Conservation (phyloP, 257 asterid species). For the Coffea eugenioides region DNA sequence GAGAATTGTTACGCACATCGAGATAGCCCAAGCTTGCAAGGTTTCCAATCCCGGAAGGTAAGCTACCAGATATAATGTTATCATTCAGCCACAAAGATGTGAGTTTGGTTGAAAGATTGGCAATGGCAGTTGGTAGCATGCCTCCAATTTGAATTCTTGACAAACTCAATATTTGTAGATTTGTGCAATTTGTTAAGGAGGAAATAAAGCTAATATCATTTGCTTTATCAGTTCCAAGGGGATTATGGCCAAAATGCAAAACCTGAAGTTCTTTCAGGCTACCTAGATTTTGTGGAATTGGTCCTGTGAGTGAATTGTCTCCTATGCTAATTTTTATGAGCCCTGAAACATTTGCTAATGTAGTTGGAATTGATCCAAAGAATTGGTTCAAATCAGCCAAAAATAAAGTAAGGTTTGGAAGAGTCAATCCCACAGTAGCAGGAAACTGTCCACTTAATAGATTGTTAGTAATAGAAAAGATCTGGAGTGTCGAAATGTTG, state of each 20-base stretch:
- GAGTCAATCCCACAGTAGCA: constrained; percentile 6
- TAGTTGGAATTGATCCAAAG: constrained; percentile 19
- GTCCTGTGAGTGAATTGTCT: constrained; percentile 23
- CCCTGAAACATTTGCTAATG: constrained; percentile 23
- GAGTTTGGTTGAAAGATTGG: constrained; percentile 35
- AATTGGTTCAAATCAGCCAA: constrained; percentile 17
- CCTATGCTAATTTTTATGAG: constrained; percentile 11
- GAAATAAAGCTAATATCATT: constrained; percentile 31
- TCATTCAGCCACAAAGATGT: constrained; percentile 17
- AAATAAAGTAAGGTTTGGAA: constrained; percentile 7
- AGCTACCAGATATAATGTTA: constrained; percentile 30
- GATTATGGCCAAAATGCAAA: constrained; percentile 24
- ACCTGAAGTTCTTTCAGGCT: constrained; percentile 18
- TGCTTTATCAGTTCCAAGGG: constrained; percentile 23
- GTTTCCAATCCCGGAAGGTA: constrained; percentile 29
- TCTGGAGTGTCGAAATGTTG: constrained; percentile 16
- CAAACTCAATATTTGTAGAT: constrained; percentile 21
- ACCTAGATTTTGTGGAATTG: constrained; percentile 20
- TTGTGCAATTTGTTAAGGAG: constrained; percentile 34
- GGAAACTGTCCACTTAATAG: constrained; percentile 13
- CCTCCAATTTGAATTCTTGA: constrained; percentile 25
- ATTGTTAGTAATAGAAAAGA: constrained; percentile 16
- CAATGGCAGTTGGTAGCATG: constrained; percentile 26
- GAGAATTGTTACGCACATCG: constrained; percentile 17
- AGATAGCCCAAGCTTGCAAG: constrained; percentile 22